Percentiles rank a stretch among this genome's conserved stretches.
phyloP scores from a whole-genome alignment of 768 basidiomycete species.

The Leucosporidium yakuticum region DNA sequence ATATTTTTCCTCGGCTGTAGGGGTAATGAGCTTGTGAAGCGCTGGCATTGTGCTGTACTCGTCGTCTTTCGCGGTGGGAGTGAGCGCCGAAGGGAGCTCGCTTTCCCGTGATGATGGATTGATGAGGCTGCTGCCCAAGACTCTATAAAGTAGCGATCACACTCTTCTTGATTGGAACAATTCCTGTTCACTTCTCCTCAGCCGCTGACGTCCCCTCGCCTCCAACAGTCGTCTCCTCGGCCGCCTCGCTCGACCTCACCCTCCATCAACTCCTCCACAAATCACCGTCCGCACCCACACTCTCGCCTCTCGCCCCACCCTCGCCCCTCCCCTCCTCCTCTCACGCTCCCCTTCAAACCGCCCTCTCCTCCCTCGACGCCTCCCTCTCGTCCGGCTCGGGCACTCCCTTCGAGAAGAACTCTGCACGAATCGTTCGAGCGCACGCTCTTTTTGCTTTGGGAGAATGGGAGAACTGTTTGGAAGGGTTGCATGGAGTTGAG shows the following conservation, averaged over 20 bases:
- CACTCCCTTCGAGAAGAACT: not conserved
- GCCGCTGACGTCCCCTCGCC: not conserved
- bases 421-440: conserved; percentile 12
- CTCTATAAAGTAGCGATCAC: too few relatives aligned
- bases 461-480: not conserved
- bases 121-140: too few relatives aligned
- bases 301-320: not conserved
- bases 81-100: not conserved
- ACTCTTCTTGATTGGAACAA: too few relatives aligned
- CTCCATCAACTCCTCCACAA: conserved; percentile 8
- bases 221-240: conserved; percentile 8
- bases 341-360: not conserved
- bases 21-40: not conserved
- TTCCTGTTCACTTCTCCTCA: too few relatives aligned
- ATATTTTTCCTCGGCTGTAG: not conserved
- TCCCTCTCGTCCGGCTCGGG: not conserved
- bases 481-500: not conserved
- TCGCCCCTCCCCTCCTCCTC: not conserved
- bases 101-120: not conserved
- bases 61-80: not conserved
- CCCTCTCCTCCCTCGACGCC: conserved; percentile 2
- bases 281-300: not conserved
- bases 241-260: conserved; percentile 13
- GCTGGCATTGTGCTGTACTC: not conserved
- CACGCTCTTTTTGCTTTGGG: conserved; percentile 8